phyloP scores from a whole-genome alignment of 352 stramenopile species.

The Globisporangium carolinianum region DNA sequence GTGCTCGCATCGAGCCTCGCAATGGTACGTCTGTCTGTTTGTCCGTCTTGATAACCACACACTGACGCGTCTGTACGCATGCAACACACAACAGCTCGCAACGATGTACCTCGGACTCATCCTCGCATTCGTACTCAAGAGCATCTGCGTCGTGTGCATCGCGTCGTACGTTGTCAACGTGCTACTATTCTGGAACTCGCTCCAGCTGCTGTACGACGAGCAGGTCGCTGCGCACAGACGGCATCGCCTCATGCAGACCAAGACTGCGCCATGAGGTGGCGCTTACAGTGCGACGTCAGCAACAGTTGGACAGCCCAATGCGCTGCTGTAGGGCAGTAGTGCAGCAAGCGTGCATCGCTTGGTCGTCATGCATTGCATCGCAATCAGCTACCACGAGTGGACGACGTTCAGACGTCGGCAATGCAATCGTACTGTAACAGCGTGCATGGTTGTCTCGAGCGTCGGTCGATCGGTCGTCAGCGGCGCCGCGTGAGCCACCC shows the following conservation, averaged over 20 bases:
- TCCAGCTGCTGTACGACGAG: conserved; percentile 23
- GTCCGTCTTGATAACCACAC: not conserved
- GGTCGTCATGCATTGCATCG: too few relatives aligned
- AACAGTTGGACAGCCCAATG: too few relatives aligned
- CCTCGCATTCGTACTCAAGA: conserved; percentile 41
- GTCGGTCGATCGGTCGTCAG: conserved; percentile 9
- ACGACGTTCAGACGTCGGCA: too few relatives aligned
- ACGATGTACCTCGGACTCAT: conserved; percentile 52
- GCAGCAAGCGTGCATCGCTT: too few relatives aligned
- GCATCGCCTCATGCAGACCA: conserved; percentile 2
- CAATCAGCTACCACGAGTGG: too few relatives aligned
- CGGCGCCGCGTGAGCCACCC: conserved; percentile 42
- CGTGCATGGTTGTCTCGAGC: conserved; percentile 14
- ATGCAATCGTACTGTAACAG: too few relatives aligned
- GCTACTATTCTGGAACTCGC: conserved; percentile 34
- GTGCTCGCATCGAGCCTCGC: conserved; percentile 24
- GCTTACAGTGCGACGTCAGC: too few relatives aligned
- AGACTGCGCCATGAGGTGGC: not conserved
- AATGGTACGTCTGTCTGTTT: conserved; percentile 18
- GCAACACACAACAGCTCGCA: conserved; percentile 17
- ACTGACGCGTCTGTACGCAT: too few relatives aligned
- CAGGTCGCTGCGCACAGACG: conserved; percentile 11
- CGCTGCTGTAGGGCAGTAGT: too few relatives aligned
- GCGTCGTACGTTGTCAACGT: conserved; percentile 45
- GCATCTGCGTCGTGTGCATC: conserved; percentile 54